phyloP scores from a whole-genome alignment of 2,329 filamentous ascomycete species.

The Emericellopsis atlantica region DNA sequence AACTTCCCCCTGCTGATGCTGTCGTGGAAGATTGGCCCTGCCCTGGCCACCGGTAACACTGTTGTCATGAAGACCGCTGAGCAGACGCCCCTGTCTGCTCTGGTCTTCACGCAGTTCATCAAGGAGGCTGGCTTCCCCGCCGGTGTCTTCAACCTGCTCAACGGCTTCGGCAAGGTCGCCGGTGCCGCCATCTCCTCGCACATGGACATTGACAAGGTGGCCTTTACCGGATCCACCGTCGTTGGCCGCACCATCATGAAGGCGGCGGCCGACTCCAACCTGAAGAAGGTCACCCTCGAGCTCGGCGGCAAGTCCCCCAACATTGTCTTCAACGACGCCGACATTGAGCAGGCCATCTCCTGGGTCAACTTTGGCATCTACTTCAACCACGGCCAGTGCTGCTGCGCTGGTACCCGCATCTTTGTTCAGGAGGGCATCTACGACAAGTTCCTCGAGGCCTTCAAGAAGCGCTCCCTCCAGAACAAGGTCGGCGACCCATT shows the following conservation, averaged over 20 bases:
- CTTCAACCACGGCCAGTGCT: conserved; percentile 47
- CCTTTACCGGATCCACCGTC: conserved; percentile 62
- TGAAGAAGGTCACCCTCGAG: conserved; percentile 68
- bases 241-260: conserved; percentile 64
- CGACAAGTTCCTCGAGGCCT: conserved; percentile 66
- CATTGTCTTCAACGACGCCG: conserved; percentile 62
- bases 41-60: conserved; percentile 56
- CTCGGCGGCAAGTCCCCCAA: conserved; percentile 66
- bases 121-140: conserved; percentile 65
- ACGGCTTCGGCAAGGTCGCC: conserved; percentile 61
- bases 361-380: conserved; percentile 59
- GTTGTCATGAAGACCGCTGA: conserved; percentile 61
- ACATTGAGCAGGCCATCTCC: conserved; percentile 59
- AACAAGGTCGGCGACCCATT: conserved; percentile 75
- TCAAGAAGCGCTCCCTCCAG: conserved; percentile 57
- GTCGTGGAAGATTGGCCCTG: conserved; percentile 65
- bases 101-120: conserved; percentile 48
- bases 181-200: conserved; percentile 61
- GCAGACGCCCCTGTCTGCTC: conserved; percentile 57
- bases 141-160: conserved; percentile 61
- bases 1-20: conserved; percentile 70
- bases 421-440: conserved; percentile 75
- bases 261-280: conserved; percentile 57
- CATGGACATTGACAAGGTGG: conserved; percentile 68
- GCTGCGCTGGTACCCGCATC: conserved; percentile 64